phyloP scores from a whole-genome alignment of 495 filamentous ascomycete species.

The Acidiella bohemica region DNA sequence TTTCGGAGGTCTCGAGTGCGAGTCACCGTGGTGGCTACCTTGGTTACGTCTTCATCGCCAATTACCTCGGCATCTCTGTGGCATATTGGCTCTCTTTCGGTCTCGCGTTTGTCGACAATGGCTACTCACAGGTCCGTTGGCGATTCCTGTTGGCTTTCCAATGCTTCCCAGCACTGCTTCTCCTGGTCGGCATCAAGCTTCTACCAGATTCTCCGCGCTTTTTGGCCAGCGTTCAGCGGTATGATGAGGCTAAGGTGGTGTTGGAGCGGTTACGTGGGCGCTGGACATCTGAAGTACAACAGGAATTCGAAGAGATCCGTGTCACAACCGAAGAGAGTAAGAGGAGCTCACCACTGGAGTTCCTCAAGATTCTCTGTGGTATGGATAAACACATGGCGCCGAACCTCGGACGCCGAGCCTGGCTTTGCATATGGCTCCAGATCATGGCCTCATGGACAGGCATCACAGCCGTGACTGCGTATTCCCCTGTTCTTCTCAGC shows the following conservation, averaged over 20 bases:
- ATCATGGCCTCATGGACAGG: slow-evolving; percentile 42
- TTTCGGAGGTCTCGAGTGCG: slow-evolving; percentile 39
- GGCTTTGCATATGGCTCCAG: slow-evolving; percentile 40
- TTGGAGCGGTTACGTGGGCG: slow-evolving; percentile 20
- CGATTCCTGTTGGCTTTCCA: slow-evolving; percentile 44
- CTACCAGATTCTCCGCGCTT: slow-evolving; percentile 39
- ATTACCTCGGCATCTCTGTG: slow-evolving; percentile 45
- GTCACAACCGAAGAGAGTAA: slow-evolving; percentile 26
- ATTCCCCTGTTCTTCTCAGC: slow-evolving; percentile 15
- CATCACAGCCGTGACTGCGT: slow-evolving; percentile 32
- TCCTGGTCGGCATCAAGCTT: slow-evolving; percentile 36
- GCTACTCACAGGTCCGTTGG: slow-evolving; percentile 40
- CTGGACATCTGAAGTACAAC: slow-evolving; percentile 15
- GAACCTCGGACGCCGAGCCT: slow-evolving; percentile 34
- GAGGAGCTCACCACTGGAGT: slow-evolving; percentile 30
- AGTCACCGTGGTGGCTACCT: slow-evolving; percentile 36
- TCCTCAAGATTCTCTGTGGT: slow-evolving; percentile 19
- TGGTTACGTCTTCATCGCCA: slow-evolving; percentile 42
- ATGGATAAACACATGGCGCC: neutral
- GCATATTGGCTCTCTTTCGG: slow-evolving; percentile 53
- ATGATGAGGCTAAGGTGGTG: slow-evolving; percentile 31
- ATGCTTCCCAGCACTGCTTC: slow-evolving; percentile 39
- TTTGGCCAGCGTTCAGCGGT: slow-evolving; percentile 30
- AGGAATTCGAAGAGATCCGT: slow-evolving; percentile 34
- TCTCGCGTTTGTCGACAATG: slow-evolving; percentile 38